Evolutionary conservation across 2,329 filamentous ascomycete species (phyloP), one percentile per base, ranked within the genome.

Genomic region (Penicillium palitans): DNA sequence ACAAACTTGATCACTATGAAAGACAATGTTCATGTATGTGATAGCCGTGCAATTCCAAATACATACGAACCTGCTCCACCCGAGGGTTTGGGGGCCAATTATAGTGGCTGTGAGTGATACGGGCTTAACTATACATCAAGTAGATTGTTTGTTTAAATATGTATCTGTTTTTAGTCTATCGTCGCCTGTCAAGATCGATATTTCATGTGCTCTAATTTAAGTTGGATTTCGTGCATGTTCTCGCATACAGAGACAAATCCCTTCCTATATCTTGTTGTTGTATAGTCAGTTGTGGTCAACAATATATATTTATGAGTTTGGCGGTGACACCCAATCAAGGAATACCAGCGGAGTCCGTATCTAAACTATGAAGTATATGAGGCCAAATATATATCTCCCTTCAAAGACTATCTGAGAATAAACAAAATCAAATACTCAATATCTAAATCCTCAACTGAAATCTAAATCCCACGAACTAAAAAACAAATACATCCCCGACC

Each of bases 21-120:
- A 24, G n/a, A 37, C 21, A 17, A 21, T 35, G 7, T 24, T 19
- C 4, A 52, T 31, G 37, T 52, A 10, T 10, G 25, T 42, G 37
- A 39, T 53, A 12, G 15, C 17, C 31, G 21, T 42, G 24, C 9
- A 54, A 57, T 57, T 57, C 44, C 55, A 57, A 57, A 57, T 57
- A 47, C 13, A 9, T 25, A 46, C 17, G 3, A 6, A 13, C 4
- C 7, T 19, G 10, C 52, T 55, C 52, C 52, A 55, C 52, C 8
- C 6, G 9, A 13, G 6, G 33, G 19, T 13, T 33, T 40, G 13
- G 19, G 15, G 25, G 35, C 52, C 52, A 55, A 55, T 55, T 19
- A 19, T 13, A 42, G 27, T 50, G 27, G 31, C 15, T 9, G 44
- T 19, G n/a, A 6, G 21, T 33, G 21, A 45, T 45, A 21, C 7